phyloP scores from a whole-genome alignment of 148 eudicot species.

The Rhododendron henanense region DNA sequence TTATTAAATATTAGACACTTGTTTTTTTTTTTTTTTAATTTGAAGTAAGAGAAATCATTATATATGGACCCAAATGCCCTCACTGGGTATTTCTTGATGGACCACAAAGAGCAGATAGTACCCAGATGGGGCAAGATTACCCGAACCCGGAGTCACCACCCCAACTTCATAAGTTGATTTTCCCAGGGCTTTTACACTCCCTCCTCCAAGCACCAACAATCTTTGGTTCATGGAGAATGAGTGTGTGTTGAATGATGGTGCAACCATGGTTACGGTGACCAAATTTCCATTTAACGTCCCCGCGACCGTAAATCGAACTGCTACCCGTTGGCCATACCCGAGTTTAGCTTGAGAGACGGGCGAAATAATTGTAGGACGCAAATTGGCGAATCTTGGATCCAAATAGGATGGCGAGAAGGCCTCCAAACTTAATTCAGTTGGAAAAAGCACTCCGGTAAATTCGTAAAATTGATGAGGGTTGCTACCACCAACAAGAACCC shows the following conservation, averaged over 20 bases:
- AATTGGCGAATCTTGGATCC: too few relatives aligned
- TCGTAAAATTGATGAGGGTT: too few relatives aligned
- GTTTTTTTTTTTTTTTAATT: too few relatives aligned
- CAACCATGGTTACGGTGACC: conserved; percentile 51
- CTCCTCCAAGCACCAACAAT: conserved; percentile 31
- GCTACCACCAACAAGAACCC: too few relatives aligned
- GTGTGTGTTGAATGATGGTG: conserved; percentile 73
- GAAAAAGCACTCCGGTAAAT: too few relatives aligned
- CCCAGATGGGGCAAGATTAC: conserved; percentile 51
- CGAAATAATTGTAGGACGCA: too few relatives aligned
- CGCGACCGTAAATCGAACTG: too few relatives aligned
- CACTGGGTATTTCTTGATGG: conserved; percentile 52
- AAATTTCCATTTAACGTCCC: conserved; percentile 7
- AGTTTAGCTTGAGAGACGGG: too few relatives aligned
- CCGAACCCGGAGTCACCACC: conserved; percentile 31
- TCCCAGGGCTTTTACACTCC: not conserved
- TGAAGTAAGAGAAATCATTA: conserved; percentile 13
- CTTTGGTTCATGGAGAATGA: conserved; percentile 73
- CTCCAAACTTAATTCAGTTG: too few relatives aligned
- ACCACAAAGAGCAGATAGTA: conserved; percentile 58
- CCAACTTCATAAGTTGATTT: conserved; percentile 20
- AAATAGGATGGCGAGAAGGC: too few relatives aligned
- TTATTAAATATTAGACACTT: too few relatives aligned
- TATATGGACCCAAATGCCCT: conserved; percentile 67
- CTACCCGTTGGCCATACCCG: too few relatives aligned